Base-by-base conservation (phyloP, 2,329 filamentous ascomycete genomes). In the Sphaerulina populicola region DNA sequence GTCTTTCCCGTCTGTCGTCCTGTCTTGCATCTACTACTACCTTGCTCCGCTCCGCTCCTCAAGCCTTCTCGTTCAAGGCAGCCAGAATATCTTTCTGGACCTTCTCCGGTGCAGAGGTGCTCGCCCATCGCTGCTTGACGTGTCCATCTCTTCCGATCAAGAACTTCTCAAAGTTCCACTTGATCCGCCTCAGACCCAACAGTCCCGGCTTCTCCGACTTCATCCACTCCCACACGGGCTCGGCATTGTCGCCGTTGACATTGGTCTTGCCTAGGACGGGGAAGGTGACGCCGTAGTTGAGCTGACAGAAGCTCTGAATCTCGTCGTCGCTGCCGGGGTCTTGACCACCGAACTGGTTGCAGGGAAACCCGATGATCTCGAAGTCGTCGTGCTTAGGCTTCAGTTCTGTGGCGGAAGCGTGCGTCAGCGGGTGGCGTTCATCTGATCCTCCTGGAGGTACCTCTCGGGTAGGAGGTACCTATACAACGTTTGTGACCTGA, bases 101-200 rank as follows among this genome's bases (percentile, higher is more conserved):
- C 36, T 72, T 71, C 74, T 91, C 88, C 0, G 93, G 93, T 77
- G 90, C 93, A 54, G 86, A 88, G 14, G 82, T 86, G 70, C 86
- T 91, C 31, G 88, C 86, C 88, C 89, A 98, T 59, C 93, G 77
- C 27, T 79, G 79, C 72, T 86, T 85, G 61, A 97, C 88, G 72
- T 85, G 79, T 23, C 93, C 93, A 70, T 97, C 88, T 56, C 81
- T 79, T 54, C 84, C 85, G 59, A 98, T 76, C 57, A 98, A 74
- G 73, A 96, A 98, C 80, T 98, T 98, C 72, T 98, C 93, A 75
- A 97, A 98, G 74, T 98, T 98, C 93, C 93, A 98, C 85, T 97
- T 96, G 64, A 98, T 77, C 56, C 83, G 73, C 83, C 94, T 91
- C 66, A 97, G 69, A 15, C 93, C 93, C 73, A 97, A 73, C 50